Conservation (phyloP, 1,139 yeast genomes). For the Suhomyces ambrosiae region DNA sequence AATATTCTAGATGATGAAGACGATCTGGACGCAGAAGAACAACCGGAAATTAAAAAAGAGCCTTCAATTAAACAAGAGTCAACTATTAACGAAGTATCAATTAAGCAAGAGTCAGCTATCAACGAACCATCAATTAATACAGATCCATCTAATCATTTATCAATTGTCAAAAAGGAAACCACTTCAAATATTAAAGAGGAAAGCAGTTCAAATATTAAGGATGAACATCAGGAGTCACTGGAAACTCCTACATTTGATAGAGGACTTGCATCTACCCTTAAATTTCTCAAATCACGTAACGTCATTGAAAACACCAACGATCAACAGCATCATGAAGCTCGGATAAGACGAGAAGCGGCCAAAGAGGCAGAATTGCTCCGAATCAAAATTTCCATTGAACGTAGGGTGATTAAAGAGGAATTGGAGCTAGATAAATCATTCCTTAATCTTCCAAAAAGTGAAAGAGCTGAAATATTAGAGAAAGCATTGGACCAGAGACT, state of each 20-base stretch:
- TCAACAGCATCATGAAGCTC: conserved; percentile 18
- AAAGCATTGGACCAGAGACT: conserved; percentile 34
- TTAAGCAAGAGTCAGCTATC: conserved; percentile 5
- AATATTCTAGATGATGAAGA: conserved; percentile 19
- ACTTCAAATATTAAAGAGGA: no score
- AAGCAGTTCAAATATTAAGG: no score
- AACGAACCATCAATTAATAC: no score
- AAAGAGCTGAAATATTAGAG: conserved; percentile 32
- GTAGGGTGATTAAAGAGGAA: conserved; percentile 43
- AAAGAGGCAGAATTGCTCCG: conserved; percentile 37
- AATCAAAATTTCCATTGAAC: conserved; percentile 40
- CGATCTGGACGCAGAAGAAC: conserved; percentile 12
- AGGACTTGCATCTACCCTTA: conserved; percentile 62
- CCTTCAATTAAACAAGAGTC: no score
- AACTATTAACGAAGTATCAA: no score
- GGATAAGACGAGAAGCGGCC: conserved; percentile 30
- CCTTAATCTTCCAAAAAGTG: conserved; percentile 32
- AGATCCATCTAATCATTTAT: no score
- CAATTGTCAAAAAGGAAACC: no score
- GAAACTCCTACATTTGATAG: conserved; percentile 33
- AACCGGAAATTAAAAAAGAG: no score
- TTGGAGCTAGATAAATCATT: conserved; percentile 34
- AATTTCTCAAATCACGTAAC: conserved; percentile 52
- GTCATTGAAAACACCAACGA: conserved; percentile 25
- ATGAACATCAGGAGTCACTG: neutral